These are phyloP conservation scores for Plectosphaerella sp. DNA, from an alignment of 2,329 filamentous ascomycete genomes.

Conservation along the genomic window DNA sequence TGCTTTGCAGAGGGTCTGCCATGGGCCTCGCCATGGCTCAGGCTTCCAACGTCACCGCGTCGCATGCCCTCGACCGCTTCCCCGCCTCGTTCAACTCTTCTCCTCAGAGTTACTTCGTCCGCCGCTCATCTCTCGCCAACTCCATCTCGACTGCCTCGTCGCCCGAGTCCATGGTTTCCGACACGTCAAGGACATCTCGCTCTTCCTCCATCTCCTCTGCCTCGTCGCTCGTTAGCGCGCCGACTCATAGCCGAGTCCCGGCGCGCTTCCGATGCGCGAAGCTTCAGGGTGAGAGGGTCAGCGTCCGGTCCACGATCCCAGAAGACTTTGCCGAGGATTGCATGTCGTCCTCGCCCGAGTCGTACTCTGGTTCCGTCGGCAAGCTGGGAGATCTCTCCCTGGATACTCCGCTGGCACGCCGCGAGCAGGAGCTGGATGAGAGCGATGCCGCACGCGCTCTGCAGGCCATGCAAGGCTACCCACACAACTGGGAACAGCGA, in stretches of 20 bases:
- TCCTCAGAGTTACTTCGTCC: slow-evolving; percentile 41
- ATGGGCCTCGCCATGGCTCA: slow-evolving; percentile 60
- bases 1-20: slow-evolving; percentile 45
- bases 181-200: slow-evolving; percentile 56
- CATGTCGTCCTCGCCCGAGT: slow-evolving; percentile 50
- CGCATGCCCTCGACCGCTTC: slow-evolving; percentile 51
- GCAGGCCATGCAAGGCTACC: slow-evolving; percentile 56
- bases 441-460: slow-evolving; percentile 54
- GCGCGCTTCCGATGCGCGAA: slow-evolving; percentile 61
- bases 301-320: slow-evolving; percentile 47
- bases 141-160: slow-evolving; percentile 60
- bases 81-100: slow-evolving; percentile 43
- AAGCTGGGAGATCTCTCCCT: slow-evolving; percentile 47
- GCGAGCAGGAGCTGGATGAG: slow-evolving; percentile 41
- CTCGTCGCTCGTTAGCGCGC: slow-evolving; percentile 58
- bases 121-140: slow-evolving; percentile 59
- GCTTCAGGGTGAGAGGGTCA: slow-evolving; percentile 51
- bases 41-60: slow-evolving; percentile 37
- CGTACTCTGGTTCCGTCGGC: slow-evolving; percentile 47
- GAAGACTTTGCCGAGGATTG: slow-evolving; percentile 50
- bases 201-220: slow-evolving; percentile 62
- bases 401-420: slow-evolving; percentile 40
- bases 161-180: slow-evolving; percentile 64
- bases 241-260: slow-evolving; percentile 51
- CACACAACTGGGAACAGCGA: slow-evolving; percentile 30